Percentiles rank a stretch among this genome's conserved stretches.
Conservation (phyloP, 345 rosid species). For the Brassica cretica region DNA sequence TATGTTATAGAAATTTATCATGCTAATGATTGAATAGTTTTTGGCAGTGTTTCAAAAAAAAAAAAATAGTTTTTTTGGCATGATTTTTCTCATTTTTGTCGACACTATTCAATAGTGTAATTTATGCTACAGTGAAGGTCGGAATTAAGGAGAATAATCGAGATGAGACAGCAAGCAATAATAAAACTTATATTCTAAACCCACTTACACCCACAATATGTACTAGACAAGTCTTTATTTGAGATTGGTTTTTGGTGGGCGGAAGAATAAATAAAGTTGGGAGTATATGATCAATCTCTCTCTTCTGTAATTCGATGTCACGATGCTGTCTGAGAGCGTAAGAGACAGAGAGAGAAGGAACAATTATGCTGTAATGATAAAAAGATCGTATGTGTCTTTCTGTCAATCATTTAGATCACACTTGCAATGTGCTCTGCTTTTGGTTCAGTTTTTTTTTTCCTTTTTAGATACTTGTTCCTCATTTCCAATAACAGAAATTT, state of each 20-base stretch:
- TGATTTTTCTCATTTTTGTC: neutral
- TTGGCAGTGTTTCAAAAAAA: too few species aligned
- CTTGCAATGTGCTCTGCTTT: slow-evolving; percentile 38
- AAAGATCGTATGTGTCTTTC: slow-evolving; percentile 24
- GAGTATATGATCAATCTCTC: slow-evolving; percentile 18
- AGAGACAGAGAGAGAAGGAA: slow-evolving; percentile 11
- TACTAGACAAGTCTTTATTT: slow-evolving; percentile 24
- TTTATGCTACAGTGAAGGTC: slow-evolving; percentile 8
- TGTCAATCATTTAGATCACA: slow-evolving; percentile 40
- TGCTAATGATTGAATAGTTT: neutral
- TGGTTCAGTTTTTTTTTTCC: slow-evolving; percentile 27
- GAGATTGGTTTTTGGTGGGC: slow-evolving; percentile 41
- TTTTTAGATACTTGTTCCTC: slow-evolving; percentile 36
- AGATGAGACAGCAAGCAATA: slow-evolving; percentile 37
- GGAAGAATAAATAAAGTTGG: slow-evolving; percentile 39
- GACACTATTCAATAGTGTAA: neutral
- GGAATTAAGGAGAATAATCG: slow-evolving; percentile 35
- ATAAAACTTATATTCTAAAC: slow-evolving; percentile 33
- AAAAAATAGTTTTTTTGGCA: neutral
- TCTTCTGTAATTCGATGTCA: slow-evolving; percentile 29
- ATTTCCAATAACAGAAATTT: slow-evolving; percentile 40
- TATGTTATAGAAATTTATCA: neutral
- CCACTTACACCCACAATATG: slow-evolving; percentile 34
- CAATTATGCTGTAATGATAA: slow-evolving; percentile 34
- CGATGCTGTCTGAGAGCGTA: slow-evolving; percentile 27